These are phyloP conservation scores for Mycena olivaceomarginata DNA, from an alignment of 768 basidiomycete species.

Conservation along the genomic window DNA sequence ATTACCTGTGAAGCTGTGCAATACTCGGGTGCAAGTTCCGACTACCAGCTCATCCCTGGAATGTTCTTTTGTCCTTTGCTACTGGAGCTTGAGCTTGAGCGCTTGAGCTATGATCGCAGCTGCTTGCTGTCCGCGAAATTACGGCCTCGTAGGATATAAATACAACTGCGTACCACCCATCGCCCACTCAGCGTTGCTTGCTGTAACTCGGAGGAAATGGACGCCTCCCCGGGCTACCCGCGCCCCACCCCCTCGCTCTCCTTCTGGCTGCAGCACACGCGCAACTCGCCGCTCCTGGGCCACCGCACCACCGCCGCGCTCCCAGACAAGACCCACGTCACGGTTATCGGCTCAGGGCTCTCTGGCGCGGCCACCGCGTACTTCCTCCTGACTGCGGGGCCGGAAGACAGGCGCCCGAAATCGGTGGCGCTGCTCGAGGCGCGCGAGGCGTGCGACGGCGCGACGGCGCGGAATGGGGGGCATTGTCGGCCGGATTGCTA, in stretches of 20 bases:
- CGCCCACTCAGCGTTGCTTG: too few species aligned
- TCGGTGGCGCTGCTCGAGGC: slow-evolving; percentile 65
- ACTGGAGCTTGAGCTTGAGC: too few species aligned
- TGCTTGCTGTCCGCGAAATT: too few species aligned
- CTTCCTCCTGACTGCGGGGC: slow-evolving; percentile 46
- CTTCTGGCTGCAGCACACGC: slow-evolving; percentile 55
- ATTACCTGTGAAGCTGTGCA: too few species aligned
- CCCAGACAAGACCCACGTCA: slow-evolving; percentile 46
- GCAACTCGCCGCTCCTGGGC: slow-evolving; percentile 42
- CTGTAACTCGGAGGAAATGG: slow-evolving; percentile 9
- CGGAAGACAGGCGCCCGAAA: slow-evolving; percentile 35
- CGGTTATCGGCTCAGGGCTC: slow-evolving; percentile 60
- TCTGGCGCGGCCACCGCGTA: slow-evolving; percentile 57
- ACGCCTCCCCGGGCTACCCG: slow-evolving; percentile 33
- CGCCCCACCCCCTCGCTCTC: slow-evolving; percentile 51
- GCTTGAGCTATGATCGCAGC: too few species aligned
- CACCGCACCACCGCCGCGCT: slow-evolving; percentile 46
- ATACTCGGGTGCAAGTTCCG: too few species aligned
- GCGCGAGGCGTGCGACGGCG: slow-evolving; percentile 55
- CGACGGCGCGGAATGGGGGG: slow-evolving; percentile 53
- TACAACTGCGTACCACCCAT: too few species aligned
- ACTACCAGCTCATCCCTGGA: too few species aligned
- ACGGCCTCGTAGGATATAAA: too few species aligned
- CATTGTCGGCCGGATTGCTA: slow-evolving; percentile 51
- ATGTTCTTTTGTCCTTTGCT: too few species aligned